phyloP scores from a whole-genome alignment of 805 yeast species.

The Candida ortonii region DNA sequence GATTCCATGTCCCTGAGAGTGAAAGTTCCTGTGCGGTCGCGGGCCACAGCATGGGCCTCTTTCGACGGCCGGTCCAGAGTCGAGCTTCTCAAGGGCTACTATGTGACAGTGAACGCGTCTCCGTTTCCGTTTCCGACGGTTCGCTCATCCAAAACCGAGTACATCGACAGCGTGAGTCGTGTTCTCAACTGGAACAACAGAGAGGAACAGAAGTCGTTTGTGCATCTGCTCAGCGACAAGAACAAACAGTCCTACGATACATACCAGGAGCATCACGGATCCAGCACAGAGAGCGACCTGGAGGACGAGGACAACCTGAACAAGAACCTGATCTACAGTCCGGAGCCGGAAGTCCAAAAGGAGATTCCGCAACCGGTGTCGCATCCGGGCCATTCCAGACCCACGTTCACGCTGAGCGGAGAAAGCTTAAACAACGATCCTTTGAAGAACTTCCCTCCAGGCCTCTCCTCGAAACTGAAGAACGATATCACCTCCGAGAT shows the following conservation, averaged over 20 bases:
- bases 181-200: constrained; percentile 92
- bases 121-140: constrained; percentile 95
- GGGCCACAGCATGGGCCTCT: constrained; percentile 95
- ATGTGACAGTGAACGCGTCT: constrained; percentile 79
- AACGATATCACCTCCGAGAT: constrained; percentile 10
- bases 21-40: constrained; percentile 70
- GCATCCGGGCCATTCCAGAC: background rate
- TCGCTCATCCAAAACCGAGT: constrained; percentile 66
- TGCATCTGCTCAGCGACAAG: constrained; percentile 55
- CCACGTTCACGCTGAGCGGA: constrained; percentile 8
- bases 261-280: constrained; percentile 20
- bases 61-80: constrained; percentile 91
- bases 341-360: constrained; percentile 2
- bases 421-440: constrained; percentile 4
- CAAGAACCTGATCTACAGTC: constrained; percentile 7
- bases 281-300: constrained; percentile 19
- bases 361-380: background rate
- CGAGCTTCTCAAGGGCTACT: constrained; percentile 79
- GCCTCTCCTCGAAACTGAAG: constrained; percentile 20
- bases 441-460: no score
- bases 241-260: constrained; percentile 44
- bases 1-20: constrained; percentile 87
- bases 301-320: constrained; percentile 24
- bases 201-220: constrained; percentile 81
- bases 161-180: constrained; percentile 80